These are phyloP conservation scores for Posidonia australis DNA, from an alignment of 106 monocot genomes.

Conservation along the genomic window DNA sequence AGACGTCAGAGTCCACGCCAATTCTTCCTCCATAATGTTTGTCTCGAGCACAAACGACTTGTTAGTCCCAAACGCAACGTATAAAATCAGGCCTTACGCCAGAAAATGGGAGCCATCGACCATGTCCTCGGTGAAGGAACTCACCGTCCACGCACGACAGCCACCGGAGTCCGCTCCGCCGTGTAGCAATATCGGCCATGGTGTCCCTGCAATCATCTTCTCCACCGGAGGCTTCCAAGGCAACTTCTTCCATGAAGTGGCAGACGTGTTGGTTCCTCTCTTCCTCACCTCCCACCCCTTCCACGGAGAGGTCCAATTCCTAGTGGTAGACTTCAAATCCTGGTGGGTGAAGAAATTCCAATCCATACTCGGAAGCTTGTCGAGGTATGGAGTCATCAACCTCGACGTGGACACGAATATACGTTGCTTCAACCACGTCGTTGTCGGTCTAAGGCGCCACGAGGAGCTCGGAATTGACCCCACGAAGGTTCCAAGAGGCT, in stretches of 20 bases:
- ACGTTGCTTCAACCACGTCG: conserved; percentile 12
- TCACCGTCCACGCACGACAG: conserved; percentile 5
- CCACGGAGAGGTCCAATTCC: conserved; percentile 34
- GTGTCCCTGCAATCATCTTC: conserved; percentile 33
- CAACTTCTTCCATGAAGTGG: conserved; percentile 47
- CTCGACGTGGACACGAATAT: conserved; percentile 8
- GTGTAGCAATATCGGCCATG: conserved; percentile 24
- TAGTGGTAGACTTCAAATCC: conserved; percentile 19
- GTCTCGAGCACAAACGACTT: neutral
- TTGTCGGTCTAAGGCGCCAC: conserved; percentile 17
- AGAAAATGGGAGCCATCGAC: conserved; percentile 31
- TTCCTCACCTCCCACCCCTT: conserved; percentile 30
- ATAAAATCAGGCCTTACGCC: conserved; percentile 40
- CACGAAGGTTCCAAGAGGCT: conserved; percentile 8
- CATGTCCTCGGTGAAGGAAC: conserved; percentile 5
- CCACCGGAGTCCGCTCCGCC: neutral
- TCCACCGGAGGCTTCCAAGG: conserved; percentile 29
- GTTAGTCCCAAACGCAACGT: conserved; percentile 7
- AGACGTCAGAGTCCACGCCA: conserved; percentile 26
- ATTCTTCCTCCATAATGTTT: neutral
- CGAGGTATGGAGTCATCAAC: conserved; percentile 16
- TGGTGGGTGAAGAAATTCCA: conserved; percentile 26
- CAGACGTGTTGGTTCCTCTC: conserved; percentile 43
- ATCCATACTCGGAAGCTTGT: conserved; percentile 6
- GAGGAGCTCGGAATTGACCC: conserved; percentile 31